Base-by-base conservation (phyloP, 1,284 basidiomycete genomes). In the Cystobasidiaceae sp. region DNA sequence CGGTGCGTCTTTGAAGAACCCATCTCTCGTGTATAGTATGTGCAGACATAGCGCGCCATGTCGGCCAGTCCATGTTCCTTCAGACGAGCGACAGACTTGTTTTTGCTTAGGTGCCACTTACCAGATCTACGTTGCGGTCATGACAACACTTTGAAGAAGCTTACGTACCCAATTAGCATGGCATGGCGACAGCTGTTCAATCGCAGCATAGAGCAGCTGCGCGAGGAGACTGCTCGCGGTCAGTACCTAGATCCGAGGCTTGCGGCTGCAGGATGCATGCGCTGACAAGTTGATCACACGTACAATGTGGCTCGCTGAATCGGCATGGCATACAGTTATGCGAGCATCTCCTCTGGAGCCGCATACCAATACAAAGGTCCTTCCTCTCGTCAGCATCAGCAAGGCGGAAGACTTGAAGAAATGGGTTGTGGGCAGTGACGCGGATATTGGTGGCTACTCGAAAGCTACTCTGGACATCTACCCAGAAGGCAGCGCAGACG, bases 371-470 rank as follows among this genome's bases (percentile, higher is more conserved):
- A 37, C 23, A 27, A 61, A 57, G 19, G n/a, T 34, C 7, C 34
- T 68, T 27, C 23, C 49, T 9, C 33, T 68, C 13, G 41, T 52
- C 72, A 80, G 80, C 9, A 83, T 89, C 75, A 84, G 86, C 70
- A 81, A 81, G 0, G 77, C 74, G 25, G 79, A 82, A 45, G 83
- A 87, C 67, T 71, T 89, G 41, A 70, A 80, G n/a, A 79, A 82
- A 28, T 85, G 85, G 68, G 87, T 85, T 0, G 84, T 82, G 0
- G 90, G 90, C 2, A 88, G 86, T 71, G 90, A 93, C 76, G 81
- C 81, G 2, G 91, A 93, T 76, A 85, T 92, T 55, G 91, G 91
- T 1, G 92, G 92, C 1, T 82, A 82, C n/a, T 90, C 89, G 3
- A 85, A 85, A 0, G 85, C 84, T 7, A 75, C 86, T 68, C 78